A percentile compares a stretch with the other conserved stretches of the same genome.
Evolutionary conservation across 139 green algal species (phyloP).

Genomic region (Picochlorum sp.): DNA sequence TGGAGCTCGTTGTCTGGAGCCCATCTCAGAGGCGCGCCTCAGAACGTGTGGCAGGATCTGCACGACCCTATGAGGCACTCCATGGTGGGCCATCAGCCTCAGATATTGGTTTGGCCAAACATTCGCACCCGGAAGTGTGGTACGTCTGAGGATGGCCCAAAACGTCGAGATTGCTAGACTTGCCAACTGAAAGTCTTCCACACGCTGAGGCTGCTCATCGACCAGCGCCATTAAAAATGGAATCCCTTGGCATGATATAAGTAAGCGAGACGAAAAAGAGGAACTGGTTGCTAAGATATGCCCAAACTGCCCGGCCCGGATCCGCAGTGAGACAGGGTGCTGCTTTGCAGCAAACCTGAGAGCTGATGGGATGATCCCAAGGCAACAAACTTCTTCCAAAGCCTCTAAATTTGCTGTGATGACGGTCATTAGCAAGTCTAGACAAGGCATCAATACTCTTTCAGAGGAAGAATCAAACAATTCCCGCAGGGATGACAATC

Average conservation of each 20-base stretch:
- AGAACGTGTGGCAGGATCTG: slow-evolving; percentile 13
- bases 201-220: slow-evolving; percentile 11
- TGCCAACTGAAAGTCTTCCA: slow-evolving; percentile 14
- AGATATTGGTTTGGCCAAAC: slow-evolving; percentile 17
- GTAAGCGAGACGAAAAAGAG: slow-evolving; percentile 44
- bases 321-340: slow-evolving; percentile 25
- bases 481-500: slow-evolving; percentile 59
- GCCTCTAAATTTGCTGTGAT: slow-evolving; percentile 30
- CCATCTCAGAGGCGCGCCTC: slow-evolving; percentile 14
- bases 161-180: not conserved
- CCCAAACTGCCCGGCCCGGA: slow-evolving; percentile 52
- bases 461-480: slow-evolving; percentile 54
- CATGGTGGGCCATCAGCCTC: slow-evolving; percentile 22
- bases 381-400: slow-evolving; percentile 51
- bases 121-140: not conserved
- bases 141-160: slow-evolving; percentile 15
- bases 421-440: slow-evolving; percentile 51
- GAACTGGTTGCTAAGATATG: slow-evolving; percentile 27
- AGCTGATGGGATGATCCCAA: slow-evolving; percentile 61
- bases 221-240: slow-evolving; percentile 16
- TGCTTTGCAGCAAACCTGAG: slow-evolving; percentile 24
- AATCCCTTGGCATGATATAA: slow-evolving; percentile 58
- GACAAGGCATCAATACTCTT: slow-evolving; percentile 25
- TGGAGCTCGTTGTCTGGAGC: not conserved
- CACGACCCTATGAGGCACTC: not conserved